Evolutionary conservation across 2,329 filamentous ascomycete genomes (phyloP).

Genomic region (Mariannaea elegans): DNA sequence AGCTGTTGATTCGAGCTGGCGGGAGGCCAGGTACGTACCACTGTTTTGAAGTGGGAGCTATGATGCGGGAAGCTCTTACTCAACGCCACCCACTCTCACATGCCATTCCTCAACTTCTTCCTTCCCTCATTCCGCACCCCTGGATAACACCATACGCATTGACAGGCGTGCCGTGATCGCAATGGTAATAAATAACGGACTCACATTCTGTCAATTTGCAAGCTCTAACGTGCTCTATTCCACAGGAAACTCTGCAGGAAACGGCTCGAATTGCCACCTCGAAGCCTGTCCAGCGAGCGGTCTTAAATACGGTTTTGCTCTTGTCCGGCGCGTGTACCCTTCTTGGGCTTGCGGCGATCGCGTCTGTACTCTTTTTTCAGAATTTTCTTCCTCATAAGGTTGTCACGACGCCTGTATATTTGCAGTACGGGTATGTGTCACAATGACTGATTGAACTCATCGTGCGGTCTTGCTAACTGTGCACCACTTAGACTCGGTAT

Average conservation of each 20-base stretch:
- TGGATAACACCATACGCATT: conserved; percentile 16
- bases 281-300: conserved; percentile 58
- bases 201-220: no score
- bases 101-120: conserved; percentile 24
- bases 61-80: conserved; percentile 32
- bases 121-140: conserved; percentile 18
- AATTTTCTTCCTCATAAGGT: conserved; percentile 65
- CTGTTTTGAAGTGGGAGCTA: conserved; percentile 15
- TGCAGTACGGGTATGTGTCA: conserved; percentile 65
- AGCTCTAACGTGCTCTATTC: background rate
- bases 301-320: conserved; percentile 58
- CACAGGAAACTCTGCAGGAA: conserved; percentile 48
- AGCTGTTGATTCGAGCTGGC: no score
- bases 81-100: conserved; percentile 30
- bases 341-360: conserved; percentile 57
- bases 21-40: conserved; percentile 38
- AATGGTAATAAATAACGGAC: conserved; percentile 38
- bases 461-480: conserved; percentile 24
- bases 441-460: background rate
- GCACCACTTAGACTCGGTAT: conserved; percentile 51
- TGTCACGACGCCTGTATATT: conserved; percentile 60
- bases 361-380: conserved; percentile 63
- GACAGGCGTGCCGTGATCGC: conserved; percentile 15
- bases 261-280: conserved; percentile 56
- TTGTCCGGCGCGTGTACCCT: conserved; percentile 53